Base-by-base conservation (phyloP, 2,329 filamentous ascomycete species). In the Xylaria polymorpha region DNA sequence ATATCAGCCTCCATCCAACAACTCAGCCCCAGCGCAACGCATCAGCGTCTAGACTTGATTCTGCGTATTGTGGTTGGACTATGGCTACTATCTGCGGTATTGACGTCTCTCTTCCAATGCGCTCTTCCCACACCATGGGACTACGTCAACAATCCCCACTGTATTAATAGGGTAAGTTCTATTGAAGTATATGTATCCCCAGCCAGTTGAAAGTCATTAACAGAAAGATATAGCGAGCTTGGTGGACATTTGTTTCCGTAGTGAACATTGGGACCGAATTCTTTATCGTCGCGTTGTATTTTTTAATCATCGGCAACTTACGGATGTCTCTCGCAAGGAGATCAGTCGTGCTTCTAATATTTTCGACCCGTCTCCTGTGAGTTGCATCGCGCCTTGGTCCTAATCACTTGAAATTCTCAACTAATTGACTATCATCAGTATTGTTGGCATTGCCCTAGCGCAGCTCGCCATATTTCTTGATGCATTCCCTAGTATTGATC, bases 91-190 rank as follows among this genome's bases (percentile, higher is more conserved):
- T 64, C 70, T 9, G 62, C 70, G 0, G 55, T 72, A 12, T 50
- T 74, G 18, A 64, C 50, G 14, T 66, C 63, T 3, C 61, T 76
- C 6, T 76, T 76, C 39, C 72, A 74, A 61, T 75, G 74, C 37
- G 65, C 62, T 2, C 22, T 73, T 20, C 74, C 73, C 2, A 61
- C 61, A 10, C 73, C 74, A 6, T 76, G 74, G 74, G 66, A 76
- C n/a, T 74, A 70, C 61, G 6, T 74, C 22, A 39, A 73, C 59
- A 57, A 64, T 12, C 32, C 57, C 18, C 63, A 20, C 14, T 75
- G 73, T 10, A 64, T 76, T 22, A 58, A 76, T 29, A 67, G 70
- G 51, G 74, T 74, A 66, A 44, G 64, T 15, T 15, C 8, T 39
- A 20, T n/a, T n/a, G 14, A 41, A 35, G 18, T 4, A 1, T 4